These are phyloP conservation scores for Ogataea trehalophila DNA, from an alignment of 805 yeast species.

Conservation along the genomic window DNA sequence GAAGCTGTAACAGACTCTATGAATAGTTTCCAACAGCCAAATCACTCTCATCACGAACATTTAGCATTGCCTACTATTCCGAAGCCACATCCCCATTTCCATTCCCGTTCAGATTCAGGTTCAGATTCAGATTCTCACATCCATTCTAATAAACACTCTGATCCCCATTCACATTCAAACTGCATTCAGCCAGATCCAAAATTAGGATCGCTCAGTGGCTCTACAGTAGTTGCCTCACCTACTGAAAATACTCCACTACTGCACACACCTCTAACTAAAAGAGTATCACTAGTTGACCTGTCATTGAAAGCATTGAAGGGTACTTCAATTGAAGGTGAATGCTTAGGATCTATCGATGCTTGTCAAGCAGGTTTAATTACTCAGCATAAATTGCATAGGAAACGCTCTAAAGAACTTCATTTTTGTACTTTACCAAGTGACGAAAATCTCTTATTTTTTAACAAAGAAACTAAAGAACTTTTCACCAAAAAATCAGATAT, in stretches of 20 bases:
- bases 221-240: neutral
- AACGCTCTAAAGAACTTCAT: conserved; percentile 21
- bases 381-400: conserved; percentile 20
- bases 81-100: neutral
- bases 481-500: conserved; percentile 23
- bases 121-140: conserved; percentile 6
- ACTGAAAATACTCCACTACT: neutral
- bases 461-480: conserved; percentile 19
- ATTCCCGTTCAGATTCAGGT: conserved; percentile 12
- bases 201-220: neutral
- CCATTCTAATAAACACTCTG: no score
- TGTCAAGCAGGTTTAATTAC: conserved; percentile 23
- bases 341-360: conserved; percentile 28
- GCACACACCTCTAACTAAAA: conserved; percentile 3
- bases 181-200: neutral
- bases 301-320: conserved; percentile 29
- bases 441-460: conserved; percentile 31
- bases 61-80: neutral
- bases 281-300: conserved; percentile 25
- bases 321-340: conserved; percentile 25
- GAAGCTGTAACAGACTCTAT: conserved; percentile 7
- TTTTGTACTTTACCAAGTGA: conserved; percentile 31
- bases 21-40: conserved; percentile 4
- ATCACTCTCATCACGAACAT: conserved; percentile 4
- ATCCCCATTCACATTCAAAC: no score